Base-by-base conservation (phyloP, 2,329 filamentous ascomycete genomes). In the Fusarium hostae region DNA sequence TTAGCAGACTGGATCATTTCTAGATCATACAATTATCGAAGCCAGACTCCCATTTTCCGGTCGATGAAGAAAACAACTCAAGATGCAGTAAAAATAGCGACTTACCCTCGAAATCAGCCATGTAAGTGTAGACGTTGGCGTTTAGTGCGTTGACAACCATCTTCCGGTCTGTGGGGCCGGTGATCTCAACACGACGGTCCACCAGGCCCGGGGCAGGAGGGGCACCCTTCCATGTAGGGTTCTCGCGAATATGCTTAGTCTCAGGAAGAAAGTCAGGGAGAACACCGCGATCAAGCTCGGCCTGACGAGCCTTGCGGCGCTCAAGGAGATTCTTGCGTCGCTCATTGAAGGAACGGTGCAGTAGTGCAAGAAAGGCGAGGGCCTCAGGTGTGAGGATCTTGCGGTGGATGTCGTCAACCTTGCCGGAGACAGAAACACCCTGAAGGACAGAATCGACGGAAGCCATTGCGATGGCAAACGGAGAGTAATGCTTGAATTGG, bases 141-240 rank as follows among this genome's bases (percentile, higher is more conserved):
- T 98, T 99, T 81, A 98, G 81, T 13, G 96, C 96, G 82, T 99
- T 99, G 71, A 98, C 94, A 51, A 98, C 94, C 96, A 99, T 99
- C 89, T 98, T 99, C 75, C 96, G 89, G 84, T 98, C 96, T 10
- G 95, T 98, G 2, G 96, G 96, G 12, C 96, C 96, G 9, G 96
- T 99, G 79, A 98, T 99, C 86, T 99, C 96, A 35, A 98, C 93
- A 68, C 96, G 90, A 73, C 96, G 92, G 85, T 99, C 96, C 47
- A 97, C 90, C 61, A 98, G 88, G 64, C 96, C 96, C 0, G 96
- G 95, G 11, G 95, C 96, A 22, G 96, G 96, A 56, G 92, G 89
- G 45, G 96, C 94, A 70, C 94, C 96, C 85, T 90, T 96, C 96
- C 96, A 99, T 77, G 94, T 91, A 81, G 93, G 89, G 83, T 97